Evolutionary conservation across 371 early-diverging fungal species (phyloP).

Genomic region (Zancudomyces culisetae): DNA sequence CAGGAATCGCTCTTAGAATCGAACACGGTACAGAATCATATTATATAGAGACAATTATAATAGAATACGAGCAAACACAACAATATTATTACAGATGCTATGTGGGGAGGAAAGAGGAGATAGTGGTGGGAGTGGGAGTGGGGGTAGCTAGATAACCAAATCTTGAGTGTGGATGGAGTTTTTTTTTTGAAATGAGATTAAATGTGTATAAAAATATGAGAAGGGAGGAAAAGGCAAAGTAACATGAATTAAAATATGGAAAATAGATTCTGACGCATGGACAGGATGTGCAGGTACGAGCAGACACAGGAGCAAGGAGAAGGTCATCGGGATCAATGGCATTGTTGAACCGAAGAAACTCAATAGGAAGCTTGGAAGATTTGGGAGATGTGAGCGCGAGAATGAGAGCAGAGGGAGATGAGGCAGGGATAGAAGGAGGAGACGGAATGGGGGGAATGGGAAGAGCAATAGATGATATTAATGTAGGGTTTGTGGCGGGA

Average conservation of each 20-base stretch:
- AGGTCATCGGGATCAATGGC: slow-evolving; percentile 31
- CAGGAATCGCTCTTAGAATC: not conserved
- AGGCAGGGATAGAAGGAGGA: no score
- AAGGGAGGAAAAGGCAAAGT: not conserved
- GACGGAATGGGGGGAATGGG: no score
- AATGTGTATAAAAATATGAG: not conserved
- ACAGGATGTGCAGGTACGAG: not conserved
- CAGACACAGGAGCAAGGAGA: slow-evolving; percentile 8
- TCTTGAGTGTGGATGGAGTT: no score
- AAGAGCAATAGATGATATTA: slow-evolving; percentile 23
- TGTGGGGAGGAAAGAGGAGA: no score
- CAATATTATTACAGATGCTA: no score
- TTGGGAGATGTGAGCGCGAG: not conserved
- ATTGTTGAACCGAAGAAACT: slow-evolving; percentile 19
- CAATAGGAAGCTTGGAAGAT: slow-evolving; percentile 2
- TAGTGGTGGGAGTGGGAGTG: no score
- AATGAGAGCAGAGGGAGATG: no score
- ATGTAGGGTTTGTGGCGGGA: slow-evolving; percentile 61
- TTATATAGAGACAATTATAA: not conserved
- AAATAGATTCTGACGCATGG: not conserved
- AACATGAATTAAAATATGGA: not conserved
- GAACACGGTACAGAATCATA: not conserved
- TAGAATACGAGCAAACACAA: not conserved
- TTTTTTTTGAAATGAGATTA: not conserved
- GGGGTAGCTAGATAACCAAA: not conserved